Percentiles rank a stretch among this genome's conserved stretches.
These are phyloP conservation scores for Escallonia herrerae DNA, from an alignment of 129 eudicot genomes.

Conservation along the genomic window DNA sequence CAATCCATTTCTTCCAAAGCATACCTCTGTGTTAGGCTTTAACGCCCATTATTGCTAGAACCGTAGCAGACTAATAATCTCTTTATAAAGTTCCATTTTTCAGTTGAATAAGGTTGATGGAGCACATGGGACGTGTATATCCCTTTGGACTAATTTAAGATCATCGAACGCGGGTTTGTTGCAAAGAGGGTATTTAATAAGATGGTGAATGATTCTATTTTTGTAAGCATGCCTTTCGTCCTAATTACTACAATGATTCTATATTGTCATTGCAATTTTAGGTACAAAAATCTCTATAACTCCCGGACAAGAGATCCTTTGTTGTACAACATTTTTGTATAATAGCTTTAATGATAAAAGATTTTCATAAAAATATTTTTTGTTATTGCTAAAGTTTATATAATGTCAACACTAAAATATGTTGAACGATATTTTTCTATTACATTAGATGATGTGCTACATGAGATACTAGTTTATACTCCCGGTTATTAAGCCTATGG, in stretches of 20 bases:
- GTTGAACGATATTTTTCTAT: neutral
- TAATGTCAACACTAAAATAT: neutral
- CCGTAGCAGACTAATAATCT: neutral
- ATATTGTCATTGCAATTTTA: neutral
- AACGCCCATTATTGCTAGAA: conserved; percentile 13
- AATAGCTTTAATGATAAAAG: no score
- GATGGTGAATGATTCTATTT: neutral
- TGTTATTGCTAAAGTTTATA: neutral
- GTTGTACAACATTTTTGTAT: no score
- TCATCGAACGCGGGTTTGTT: neutral
- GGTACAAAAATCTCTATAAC: neutral
- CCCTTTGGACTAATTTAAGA: neutral
- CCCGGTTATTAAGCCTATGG: neutral
- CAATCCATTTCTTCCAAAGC: conserved; percentile 9
- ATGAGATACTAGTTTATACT: neutral
- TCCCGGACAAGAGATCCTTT: no score
- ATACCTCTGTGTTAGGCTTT: conserved; percentile 20
- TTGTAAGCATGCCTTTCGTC: conserved; percentile 2
- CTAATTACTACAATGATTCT: neutral
- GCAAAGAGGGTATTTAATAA: neutral
- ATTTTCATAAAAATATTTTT: neutral
- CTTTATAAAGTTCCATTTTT: neutral
- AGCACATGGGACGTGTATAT: conserved; percentile 28
- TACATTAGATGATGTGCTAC: neutral
- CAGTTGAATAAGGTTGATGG: neutral